Base-by-base conservation (phyloP, 306 rosid genomes). In the Cicer arietinum region DNA sequence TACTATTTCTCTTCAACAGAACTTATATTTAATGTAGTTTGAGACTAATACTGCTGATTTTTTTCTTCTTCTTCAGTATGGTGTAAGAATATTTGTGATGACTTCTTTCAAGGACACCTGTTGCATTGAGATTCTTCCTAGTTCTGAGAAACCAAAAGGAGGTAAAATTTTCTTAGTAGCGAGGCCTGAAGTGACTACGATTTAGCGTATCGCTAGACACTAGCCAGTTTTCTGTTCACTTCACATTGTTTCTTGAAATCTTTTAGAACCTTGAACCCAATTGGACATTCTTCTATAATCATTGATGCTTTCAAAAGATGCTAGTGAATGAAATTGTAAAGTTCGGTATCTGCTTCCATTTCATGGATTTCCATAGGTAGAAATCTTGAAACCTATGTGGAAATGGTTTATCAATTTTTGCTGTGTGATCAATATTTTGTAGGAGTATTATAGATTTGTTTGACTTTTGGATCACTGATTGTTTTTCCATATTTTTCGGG, bases 41-140 rank as follows among this genome's bases (percentile, higher is more conserved):
- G 37, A 30, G 73, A 62, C 77, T 74, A 47, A 72, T 42, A 4
- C 68, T 43, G 62, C 47, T 73, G 37, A 73, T 8, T 8, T 59
- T 30, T 76, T 61, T 10, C 59, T 78, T 43, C 72, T 69, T 39
- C 75, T 84, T 62, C 91, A 93, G 98, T 88, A 82, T 75, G 88
- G 84, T 14, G 89, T 85, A 80, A 85, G 82, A 71, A 91, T 93
- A 64, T 84, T 91, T 58, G 89, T 93, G 81, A 72, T 93, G 62
- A 88, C 98, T 76, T 93, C 98, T 69, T 93, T 93, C 75, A 88
- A 91, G 88, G 97, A 91, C 72, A 87, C 92, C 5, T 87, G 86
- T 82, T 88, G 85, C 90, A 86, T 88, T 74, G 97, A 94, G 87
- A 91, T 94, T 80, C 88, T 94, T 90, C 97, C 96, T 18, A 84